These are phyloP conservation scores for Ophiostoma himal-ulmi DNA, from an alignment of 2,329 filamentous ascomycete species.

Conservation along the genomic window DNA sequence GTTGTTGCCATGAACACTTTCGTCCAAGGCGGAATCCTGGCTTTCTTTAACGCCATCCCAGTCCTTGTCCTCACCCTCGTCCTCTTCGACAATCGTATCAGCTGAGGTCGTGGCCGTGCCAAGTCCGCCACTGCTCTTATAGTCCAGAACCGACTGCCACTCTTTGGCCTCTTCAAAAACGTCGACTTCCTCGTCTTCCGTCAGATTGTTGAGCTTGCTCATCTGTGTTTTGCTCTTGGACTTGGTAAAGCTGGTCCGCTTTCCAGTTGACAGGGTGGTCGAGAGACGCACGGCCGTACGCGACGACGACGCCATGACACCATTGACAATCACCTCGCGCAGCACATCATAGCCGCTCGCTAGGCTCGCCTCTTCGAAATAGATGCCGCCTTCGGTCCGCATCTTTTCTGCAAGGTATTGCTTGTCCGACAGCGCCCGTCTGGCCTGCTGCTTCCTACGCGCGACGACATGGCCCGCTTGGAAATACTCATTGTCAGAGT, in stretches of 20 bases:
- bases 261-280: constrained; percentile 8
- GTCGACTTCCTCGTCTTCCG: constrained; percentile 17
- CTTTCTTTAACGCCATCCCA: neutral
- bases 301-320: constrained; percentile 32
- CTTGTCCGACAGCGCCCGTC: neutral
- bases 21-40: neutral
- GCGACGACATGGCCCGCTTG: neutral
- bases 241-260: neutral
- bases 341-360: constrained; percentile 29
- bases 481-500: constrained; percentile 26
- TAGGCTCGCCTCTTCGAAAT: constrained; percentile 31
- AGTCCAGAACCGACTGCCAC: neutral
- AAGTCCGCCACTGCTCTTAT: neutral
- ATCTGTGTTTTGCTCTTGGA: constrained; percentile 7
- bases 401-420: constrained; percentile 14
- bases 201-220: constrained; percentile 8
- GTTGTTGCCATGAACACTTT: neutral
- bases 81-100: constrained; percentile 15
- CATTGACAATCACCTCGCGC: constrained; percentile 30
- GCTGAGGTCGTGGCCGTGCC: constrained; percentile 9
- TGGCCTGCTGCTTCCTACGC: neutral
- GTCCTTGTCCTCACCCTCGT: constrained; percentile 17
- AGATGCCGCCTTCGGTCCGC: constrained; percentile 22
- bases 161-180: constrained; percentile 24
- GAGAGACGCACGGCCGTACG: constrained; percentile 30